Evolutionary conservation across 352 stramenopile species (phyloP).

Genomic region (Phytophthora ohioensis): DNA sequence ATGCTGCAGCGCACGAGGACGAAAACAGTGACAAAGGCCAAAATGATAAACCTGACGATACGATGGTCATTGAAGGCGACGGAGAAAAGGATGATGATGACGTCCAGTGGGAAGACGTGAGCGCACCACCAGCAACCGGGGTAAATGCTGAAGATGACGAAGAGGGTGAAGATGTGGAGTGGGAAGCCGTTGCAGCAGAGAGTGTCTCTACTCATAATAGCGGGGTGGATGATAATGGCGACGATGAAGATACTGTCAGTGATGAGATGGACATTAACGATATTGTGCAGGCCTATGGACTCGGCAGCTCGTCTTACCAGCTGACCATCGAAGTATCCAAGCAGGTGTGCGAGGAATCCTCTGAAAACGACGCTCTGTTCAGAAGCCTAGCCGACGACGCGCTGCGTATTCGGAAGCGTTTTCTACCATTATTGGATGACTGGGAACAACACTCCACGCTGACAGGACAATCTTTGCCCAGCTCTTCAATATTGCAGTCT

Average conservation of each 20-base stretch:
- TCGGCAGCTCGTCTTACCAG: slow-evolving; percentile 80
- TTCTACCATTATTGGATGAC: slow-evolving; percentile 69
- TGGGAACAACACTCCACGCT: slow-evolving; percentile 60
- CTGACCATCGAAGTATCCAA: slow-evolving; percentile 77
- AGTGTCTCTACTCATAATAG: background rate
- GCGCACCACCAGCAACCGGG: background rate
- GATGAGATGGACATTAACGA: slow-evolving; percentile 79
- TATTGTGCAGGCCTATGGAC: slow-evolving; percentile 79
- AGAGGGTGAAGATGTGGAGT: slow-evolving; percentile 32
- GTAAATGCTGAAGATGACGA: slow-evolving; percentile 7
- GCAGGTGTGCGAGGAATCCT: slow-evolving; percentile 59
- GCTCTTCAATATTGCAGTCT: slow-evolving; percentile 1
- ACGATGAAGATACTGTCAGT: slow-evolving; percentile 13
- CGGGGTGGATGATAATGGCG: background rate
- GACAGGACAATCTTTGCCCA: background rate
- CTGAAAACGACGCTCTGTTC: slow-evolving; percentile 79
- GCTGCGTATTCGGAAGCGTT: slow-evolving; percentile 73
- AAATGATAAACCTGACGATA: background rate
- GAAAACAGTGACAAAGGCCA: background rate
- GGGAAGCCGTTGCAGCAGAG: slow-evolving; percentile 31
- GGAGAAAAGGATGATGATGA: slow-evolving; percentile 17
- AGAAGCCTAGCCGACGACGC: slow-evolving; percentile 56
- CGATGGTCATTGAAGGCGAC: background rate
- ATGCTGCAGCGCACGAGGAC: background rate
- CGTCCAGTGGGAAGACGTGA: slow-evolving; percentile 42